Percentiles rank a stretch among this genome's conserved stretches.
These are phyloP conservation scores for Serendipita sp. DNA, from an alignment of 768 basidiomycete species.

Conservation along the genomic window DNA sequence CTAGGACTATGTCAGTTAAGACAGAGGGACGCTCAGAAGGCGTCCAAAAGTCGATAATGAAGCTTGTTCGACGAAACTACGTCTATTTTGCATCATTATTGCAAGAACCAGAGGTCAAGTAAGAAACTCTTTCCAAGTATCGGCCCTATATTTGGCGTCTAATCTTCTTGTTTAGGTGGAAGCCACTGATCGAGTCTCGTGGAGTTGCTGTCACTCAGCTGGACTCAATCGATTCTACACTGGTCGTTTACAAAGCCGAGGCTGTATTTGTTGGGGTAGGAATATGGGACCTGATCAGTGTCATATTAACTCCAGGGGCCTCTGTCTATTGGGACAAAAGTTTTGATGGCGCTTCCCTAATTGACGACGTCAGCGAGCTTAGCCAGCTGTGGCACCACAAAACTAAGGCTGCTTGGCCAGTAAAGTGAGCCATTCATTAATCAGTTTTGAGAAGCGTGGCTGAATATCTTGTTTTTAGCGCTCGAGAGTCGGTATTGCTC, in stretches of 20 bases:
- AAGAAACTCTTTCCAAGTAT: slow-evolving; percentile 18
- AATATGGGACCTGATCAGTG: slow-evolving; percentile 85
- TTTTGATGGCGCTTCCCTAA: slow-evolving; percentile 66
- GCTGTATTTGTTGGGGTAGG: slow-evolving; percentile 93
- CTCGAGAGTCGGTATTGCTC: slow-evolving; percentile 77
- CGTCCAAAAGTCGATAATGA: slow-evolving; percentile 69
- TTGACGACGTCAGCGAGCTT: slow-evolving; percentile 82
- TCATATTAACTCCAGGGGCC: slow-evolving; percentile 74
- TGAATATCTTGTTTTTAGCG: slow-evolving; percentile 28
- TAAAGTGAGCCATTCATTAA: slow-evolving; percentile 41
- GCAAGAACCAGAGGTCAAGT: slow-evolving; percentile 97
- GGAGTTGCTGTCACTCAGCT: slow-evolving; percentile 92
- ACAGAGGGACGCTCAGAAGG: slow-evolving; percentile 28
- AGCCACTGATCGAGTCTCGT: slow-evolving; percentile 36
- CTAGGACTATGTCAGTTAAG: slow-evolving; percentile 10
- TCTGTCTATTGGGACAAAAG: slow-evolving; percentile 76
- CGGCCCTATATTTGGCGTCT: neutral
- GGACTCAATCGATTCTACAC: slow-evolving; percentile 90
- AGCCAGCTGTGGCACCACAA: slow-evolving; percentile 90
- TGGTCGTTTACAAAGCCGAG: slow-evolving; percentile 91
- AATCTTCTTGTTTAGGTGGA: slow-evolving; percentile 7
- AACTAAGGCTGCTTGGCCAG: slow-evolving; percentile 84
- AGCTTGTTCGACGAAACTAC: slow-evolving; percentile 80
- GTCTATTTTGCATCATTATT: slow-evolving; percentile 95
- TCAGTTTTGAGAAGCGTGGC: neutral